Percentiles rank a stretch among this genome's conserved stretches.
Conservation (phyloP, 2,329 filamentous ascomycete species). For the Berkeleyomyces rouxiae region DNA sequence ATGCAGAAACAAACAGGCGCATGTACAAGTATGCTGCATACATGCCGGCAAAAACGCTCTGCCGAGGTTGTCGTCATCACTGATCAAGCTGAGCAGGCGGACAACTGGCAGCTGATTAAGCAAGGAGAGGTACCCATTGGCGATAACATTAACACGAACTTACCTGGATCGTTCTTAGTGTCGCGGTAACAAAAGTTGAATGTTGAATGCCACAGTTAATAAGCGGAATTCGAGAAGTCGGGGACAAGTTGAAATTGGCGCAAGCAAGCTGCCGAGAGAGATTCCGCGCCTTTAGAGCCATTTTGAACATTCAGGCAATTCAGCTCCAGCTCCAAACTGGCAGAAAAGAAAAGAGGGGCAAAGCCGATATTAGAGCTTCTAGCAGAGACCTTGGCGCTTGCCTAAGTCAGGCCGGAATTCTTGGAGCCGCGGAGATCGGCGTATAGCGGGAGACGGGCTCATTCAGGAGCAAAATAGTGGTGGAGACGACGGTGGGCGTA, state of each 20-base stretch:
- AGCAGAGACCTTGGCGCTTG: neutral
- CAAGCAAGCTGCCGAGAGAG: neutral
- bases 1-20: neutral
- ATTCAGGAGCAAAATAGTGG: neutral
- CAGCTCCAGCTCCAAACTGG: neutral
- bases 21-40: neutral
- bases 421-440: slow-evolving; percentile 1
- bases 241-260: neutral
- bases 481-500: neutral
- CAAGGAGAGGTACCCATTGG: neutral
- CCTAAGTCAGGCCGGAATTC: neutral
- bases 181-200: neutral
- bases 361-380: neutral
- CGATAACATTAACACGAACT: neutral
- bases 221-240: neutral
- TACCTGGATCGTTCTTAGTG: neutral
- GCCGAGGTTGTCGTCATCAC: neutral
- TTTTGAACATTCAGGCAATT: neutral
- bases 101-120: neutral
- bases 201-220: neutral
- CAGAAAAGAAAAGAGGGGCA: neutral
- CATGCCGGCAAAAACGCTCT: neutral
- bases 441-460: neutral
- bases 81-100: neutral
- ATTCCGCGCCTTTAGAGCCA: neutral